phyloP scores from a whole-genome alignment of 768 basidiomycete species.

The Botryobasidium botryosum region DNA sequence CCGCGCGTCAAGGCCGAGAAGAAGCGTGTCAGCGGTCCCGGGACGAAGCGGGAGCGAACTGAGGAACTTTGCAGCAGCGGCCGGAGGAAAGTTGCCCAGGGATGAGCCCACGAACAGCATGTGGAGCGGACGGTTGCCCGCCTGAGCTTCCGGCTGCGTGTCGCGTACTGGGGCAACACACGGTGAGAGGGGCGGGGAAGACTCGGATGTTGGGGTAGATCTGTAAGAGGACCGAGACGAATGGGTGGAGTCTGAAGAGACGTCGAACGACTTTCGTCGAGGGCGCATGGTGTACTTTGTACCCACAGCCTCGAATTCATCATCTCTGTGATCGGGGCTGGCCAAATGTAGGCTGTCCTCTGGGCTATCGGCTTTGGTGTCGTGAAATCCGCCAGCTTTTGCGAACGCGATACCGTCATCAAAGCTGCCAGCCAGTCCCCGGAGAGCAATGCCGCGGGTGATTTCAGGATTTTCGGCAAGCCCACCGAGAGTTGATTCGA shows the following conservation, averaged over 20 bases:
- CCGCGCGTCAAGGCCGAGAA: constrained; percentile 61
- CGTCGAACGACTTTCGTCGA: neutral
- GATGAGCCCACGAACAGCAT: constrained; percentile 86
- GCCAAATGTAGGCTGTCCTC: neutral
- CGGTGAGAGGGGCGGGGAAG: constrained; percentile 1
- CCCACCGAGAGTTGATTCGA: constrained; percentile 49
- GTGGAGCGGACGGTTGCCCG: constrained; percentile 36
- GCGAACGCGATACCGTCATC: constrained; percentile 76
- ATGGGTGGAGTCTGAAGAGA: constrained; percentile 1
- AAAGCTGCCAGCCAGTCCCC: constrained; percentile 84
- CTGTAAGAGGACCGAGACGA: constrained; percentile 4
- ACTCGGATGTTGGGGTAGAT: constrained; percentile 1
- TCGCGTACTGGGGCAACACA: neutral
- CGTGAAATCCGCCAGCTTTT: constrained; percentile 38
- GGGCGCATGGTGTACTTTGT: neutral
- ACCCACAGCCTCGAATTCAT: neutral
- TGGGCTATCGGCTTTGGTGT: neutral
- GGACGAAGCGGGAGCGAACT: constrained; percentile 59
- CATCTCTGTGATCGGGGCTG: neutral
- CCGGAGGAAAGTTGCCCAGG: constrained; percentile 72
- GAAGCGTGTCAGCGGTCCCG: constrained; percentile 17
- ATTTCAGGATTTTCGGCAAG: constrained; percentile 45
- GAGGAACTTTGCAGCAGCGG: constrained; percentile 56
- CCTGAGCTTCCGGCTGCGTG: neutral
- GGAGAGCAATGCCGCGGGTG: constrained; percentile 54